Evolutionary conservation across 208 protist species (phyloP).

Genomic region (Histomonas meleagridis): DNA sequence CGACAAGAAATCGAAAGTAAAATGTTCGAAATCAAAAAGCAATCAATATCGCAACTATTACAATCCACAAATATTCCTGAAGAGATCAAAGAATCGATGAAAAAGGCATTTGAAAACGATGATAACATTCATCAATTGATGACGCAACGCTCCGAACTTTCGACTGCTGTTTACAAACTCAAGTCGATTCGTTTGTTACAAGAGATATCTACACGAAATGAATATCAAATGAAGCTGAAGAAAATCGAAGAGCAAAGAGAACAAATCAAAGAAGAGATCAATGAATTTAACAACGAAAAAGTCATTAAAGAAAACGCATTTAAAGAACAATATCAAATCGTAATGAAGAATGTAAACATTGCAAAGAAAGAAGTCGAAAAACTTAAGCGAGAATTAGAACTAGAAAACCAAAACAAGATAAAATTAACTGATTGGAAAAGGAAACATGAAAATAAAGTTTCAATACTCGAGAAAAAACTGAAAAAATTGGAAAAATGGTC

Average conservation of each 20-base stretch:
- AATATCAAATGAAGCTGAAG: conserved; percentile 7
- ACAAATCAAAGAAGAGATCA: conserved; percentile 16
- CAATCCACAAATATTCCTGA: conserved; percentile 3
- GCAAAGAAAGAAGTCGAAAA: conserved; percentile 34
- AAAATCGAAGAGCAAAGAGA: conserved; percentile 30
- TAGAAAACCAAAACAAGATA: background rate
- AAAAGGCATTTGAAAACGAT: conserved; percentile 15
- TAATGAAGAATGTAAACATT: background rate
- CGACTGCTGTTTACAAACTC: background rate
- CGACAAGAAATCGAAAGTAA: conserved; percentile 31
- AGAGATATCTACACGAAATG: background rate
- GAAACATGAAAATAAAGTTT: conserved; percentile 9
- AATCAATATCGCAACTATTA: background rate
- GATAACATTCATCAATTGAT: background rate
- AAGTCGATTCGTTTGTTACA: background rate
- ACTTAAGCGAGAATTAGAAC: background rate
- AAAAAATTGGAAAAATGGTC: background rate
- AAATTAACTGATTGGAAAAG: background rate
- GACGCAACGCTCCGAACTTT: background rate
- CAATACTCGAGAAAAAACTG: conserved; percentile 16
- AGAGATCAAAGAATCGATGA: conserved; percentile 29
- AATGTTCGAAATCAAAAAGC: conserved; percentile 33
- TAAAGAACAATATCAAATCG: conserved; percentile 22
- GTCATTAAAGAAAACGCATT: conserved; percentile 19
- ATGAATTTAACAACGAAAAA: conserved; percentile 15